Base-by-base conservation (phyloP, 2,329 filamentous ascomycete species). In the Didymella pomorum region DNA sequence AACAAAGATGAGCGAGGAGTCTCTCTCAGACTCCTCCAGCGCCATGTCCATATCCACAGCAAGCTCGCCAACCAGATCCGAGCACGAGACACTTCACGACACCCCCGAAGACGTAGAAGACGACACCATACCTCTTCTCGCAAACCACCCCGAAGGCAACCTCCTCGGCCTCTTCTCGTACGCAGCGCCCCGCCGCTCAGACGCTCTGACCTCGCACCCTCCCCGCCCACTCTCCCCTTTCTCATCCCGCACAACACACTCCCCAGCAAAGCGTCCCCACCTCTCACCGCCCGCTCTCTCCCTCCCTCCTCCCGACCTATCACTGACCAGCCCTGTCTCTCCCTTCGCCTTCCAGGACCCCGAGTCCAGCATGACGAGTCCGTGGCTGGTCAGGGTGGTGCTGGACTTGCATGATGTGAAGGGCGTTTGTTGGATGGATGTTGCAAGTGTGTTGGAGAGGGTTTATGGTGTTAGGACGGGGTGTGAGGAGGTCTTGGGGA, bases 341-440 rank as follows among this genome's bases (percentile, higher is more conserved):
- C 65, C 70, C 1, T 68, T 71, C 21, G 64, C 71, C 0, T 75
- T 73, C 48, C 73, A 76, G 51, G 74, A 76, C 39, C 50, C 64
- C 1, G 57, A 52, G 11, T 65, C 60, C 16, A 65, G 68, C 1
- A 74, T 73, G 69, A 69, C 71, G 47, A 71, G 72, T 37, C 74
- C 74, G 14, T 76, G 70, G 72, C 70, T 78, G 14, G 75, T 77
- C 6, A 63, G 71, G 12, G 67, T 73, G 8, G 75, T 78, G 14
- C 68, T 78, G 10, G 72, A 76, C 48, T 58, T 77, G 56, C 71
- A 70, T 53, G 76, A 78, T 53, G 67, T 72, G 8, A 61, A 71
- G 4, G 64, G 71, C 0, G 61, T 76, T n/a, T 70, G 71, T 51
- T 78, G 76, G 76, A 76, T 68, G 65, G 68, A 65, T n/a, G 76